Evolutionary conservation across 176 grass and related monocot genomes (phyloP).

Genomic region (Triticum urartu): DNA sequence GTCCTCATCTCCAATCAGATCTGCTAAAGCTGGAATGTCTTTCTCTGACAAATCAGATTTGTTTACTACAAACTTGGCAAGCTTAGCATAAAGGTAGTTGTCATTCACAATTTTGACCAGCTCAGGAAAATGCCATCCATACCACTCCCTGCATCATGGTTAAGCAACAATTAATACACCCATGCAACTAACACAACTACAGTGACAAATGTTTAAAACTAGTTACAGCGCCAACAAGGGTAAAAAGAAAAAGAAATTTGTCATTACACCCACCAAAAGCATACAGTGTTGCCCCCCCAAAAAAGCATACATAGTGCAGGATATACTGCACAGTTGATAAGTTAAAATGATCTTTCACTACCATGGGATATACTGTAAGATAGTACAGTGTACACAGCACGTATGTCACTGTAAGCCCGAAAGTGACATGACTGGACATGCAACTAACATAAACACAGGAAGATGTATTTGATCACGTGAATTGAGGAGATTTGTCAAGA

Average conservation of each 20-base stretch:
- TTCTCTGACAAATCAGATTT: conserved; percentile 68
- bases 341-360: background rate
- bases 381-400: background rate
- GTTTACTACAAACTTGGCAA: conserved; percentile 70
- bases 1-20: conserved; percentile 79
- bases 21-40: conserved; percentile 63
- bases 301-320: background rate
- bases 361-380: too few relatives aligned
- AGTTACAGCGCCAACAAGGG: background rate
- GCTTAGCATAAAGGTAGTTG: conserved; percentile 81
- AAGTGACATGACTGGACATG: too few relatives aligned
- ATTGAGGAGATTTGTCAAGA: too few relatives aligned
- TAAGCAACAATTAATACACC: background rate
- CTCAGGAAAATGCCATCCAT: conserved; percentile 86
- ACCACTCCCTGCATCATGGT: conserved; percentile 70
- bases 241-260: background rate
- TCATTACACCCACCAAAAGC: background rate
- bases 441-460: too few relatives aligned
- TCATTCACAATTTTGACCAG: conserved; percentile 79
- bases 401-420: too few relatives aligned
- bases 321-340: too few relatives aligned
- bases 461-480: too few relatives aligned
- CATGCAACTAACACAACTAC: background rate
- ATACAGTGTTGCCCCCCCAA: too few relatives aligned
- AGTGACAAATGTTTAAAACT: background rate